These are phyloP conservation scores for Spergularia azorica DNA, from an alignment of 179 eudicot species.

Conservation along the genomic window DNA sequence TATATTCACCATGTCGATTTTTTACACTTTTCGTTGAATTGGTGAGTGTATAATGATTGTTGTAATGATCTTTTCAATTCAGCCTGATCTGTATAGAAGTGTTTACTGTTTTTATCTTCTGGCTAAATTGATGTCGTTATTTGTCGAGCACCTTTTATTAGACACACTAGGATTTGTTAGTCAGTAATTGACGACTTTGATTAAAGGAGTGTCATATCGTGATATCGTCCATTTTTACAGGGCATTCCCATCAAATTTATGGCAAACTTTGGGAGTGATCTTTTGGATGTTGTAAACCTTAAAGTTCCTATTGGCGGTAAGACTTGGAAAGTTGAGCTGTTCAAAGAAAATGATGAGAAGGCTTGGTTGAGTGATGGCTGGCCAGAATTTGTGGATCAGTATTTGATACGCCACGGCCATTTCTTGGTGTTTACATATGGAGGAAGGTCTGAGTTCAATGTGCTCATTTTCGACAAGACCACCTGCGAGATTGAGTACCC, in stretches of 20 bases:
- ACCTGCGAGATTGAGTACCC: constrained; percentile 40
- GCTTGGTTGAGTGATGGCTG: constrained; percentile 54
- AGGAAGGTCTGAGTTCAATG: constrained; percentile 41
- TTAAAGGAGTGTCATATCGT: neutral
- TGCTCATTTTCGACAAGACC: constrained; percentile 37
- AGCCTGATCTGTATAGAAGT: too few species aligned
- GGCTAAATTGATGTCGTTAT: too few species aligned
- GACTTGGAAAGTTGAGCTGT: constrained; percentile 39
- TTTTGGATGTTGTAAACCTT: constrained; percentile 11
- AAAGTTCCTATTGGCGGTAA: constrained; percentile 18
- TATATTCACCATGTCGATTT: too few species aligned
- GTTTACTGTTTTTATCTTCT: too few species aligned
- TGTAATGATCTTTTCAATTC: too few species aligned
- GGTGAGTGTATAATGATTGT: too few species aligned
- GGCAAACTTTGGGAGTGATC: constrained; percentile 18
- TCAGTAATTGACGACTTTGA: too few species aligned
- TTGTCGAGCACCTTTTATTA: too few species aligned
- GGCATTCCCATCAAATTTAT: constrained; percentile 28
- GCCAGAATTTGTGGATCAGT: constrained; percentile 41
- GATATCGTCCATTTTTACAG: neutral
- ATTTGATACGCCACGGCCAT: constrained; percentile 36
- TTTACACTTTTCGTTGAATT: too few species aligned
- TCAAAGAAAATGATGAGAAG: constrained; percentile 16
- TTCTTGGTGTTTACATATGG: constrained; percentile 44
- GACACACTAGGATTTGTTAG: too few species aligned